A percentile compares a stretch with the other conserved stretches of the same genome.
Evolutionary conservation across 2,329 filamentous ascomycete species (phyloP).

Genomic region (Neofusicoccum parvum): DNA sequence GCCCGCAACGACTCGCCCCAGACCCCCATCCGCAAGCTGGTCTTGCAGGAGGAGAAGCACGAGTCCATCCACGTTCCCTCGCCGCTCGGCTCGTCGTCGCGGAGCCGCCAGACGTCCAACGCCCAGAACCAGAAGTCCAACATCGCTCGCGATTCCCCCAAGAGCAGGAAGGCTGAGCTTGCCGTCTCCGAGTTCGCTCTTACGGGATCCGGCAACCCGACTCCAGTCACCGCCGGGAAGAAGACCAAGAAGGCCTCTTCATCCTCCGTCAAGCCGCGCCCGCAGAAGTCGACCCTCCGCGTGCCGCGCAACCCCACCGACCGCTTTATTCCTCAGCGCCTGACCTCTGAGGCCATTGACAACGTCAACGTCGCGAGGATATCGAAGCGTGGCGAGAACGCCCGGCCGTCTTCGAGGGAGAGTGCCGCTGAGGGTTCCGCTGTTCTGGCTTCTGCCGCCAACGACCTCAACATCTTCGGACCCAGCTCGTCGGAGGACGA

Average conservation of each 20-base stretch:
- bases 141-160: conserved; percentile 74
- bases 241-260: conserved; percentile 48
- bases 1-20: conserved; percentile 14
- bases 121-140: conserved; percentile 98
- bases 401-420: conserved; percentile 73
- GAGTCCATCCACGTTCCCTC: conserved; percentile 21
- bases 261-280: conserved; percentile 37
- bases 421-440: conserved; percentile 70
- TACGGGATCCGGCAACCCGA: conserved; percentile 71
- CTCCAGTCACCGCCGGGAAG: conserved; percentile 47
- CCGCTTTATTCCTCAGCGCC: conserved; percentile 93
- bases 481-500: conserved; percentile 67
- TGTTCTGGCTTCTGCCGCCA: conserved; percentile 74
- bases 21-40: conserved; percentile 21
- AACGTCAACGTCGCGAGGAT: conserved; percentile 66
- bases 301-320: conserved; percentile 71
- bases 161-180: conserved; percentile 86
- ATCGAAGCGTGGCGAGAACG: conserved; percentile 34
- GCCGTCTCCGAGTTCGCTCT: conserved; percentile 92
- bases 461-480: conserved; percentile 64
- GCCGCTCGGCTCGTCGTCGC: conserved; percentile 13
- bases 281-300: conserved; percentile 24
- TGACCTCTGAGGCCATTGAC: conserved; percentile 83
- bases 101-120: conserved; percentile 41
- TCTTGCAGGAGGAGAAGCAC: conserved; percentile 20